Base-by-base conservation (phyloP, 306 rosid genomes). In the Dalbergia cultrata region DNA sequence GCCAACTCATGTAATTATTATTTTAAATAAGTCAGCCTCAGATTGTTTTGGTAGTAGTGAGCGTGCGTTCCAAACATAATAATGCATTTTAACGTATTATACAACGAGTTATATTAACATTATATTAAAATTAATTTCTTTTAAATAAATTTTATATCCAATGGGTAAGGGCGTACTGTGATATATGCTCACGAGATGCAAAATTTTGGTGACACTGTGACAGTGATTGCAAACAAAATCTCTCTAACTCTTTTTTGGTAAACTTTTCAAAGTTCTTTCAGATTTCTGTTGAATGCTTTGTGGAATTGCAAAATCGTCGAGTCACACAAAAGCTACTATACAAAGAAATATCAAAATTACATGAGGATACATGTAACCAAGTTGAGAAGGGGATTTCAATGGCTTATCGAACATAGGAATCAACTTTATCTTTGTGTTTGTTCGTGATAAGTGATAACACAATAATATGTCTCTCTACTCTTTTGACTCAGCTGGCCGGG, bases 391-490 rank as follows among this genome's bases (percentile, higher is more conserved):
- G 72, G 76, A 74, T 80, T 13, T 60, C 76, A 68, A 22, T 70
- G 77, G 81, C 80, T 86, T 80, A 75, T 86, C 79, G 85, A 84
- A 72, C 73, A 47, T 64, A 66, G 82, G 76, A 58, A 82, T 68
- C 82, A 71, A 75, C 86, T 83, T 83, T 83, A 72, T 83, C 85
- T 81, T 80, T 80, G 45, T 74, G 82, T 81, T 77, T 74, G 82
- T 81, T 79, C 66, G 72, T 84, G 86, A 72, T 84, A 74, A 75
- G 72, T 84, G 86, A 72, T 84, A 74, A 75, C 89, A 71, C 50
- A 87, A 84, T 85, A 78, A 80, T 65, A 69, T 89, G 90, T 87
- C 86, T 81, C 82, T 85, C 87, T 43, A 76, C 76, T 71, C 86
- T 89, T 90, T 89, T 89, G 92, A 87, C 85, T 83, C 81, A 80